A percentile compares a stretch with the other conserved stretches of the same genome.
phyloP scores from a whole-genome alignment of 2,329 filamentous ascomycete species.

The Talaromyces funiculosus region DNA sequence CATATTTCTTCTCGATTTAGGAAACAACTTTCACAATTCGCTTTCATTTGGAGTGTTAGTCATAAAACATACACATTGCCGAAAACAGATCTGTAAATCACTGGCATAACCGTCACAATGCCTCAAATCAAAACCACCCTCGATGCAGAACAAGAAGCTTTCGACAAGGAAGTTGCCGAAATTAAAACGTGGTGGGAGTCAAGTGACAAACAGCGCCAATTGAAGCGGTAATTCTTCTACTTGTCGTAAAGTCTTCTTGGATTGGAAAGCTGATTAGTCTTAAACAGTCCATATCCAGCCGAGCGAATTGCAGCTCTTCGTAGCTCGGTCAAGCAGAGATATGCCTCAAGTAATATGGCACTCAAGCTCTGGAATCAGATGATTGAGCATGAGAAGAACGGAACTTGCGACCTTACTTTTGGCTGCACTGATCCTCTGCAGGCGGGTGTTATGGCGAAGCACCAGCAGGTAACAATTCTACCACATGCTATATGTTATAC shows the following conservation, averaged over 20 bases:
- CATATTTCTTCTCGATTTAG: neutral
- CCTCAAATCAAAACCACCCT: neutral
- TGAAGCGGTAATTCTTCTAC: too few relatives aligned
- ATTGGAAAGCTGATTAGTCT: neutral
- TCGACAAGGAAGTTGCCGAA: neutral
- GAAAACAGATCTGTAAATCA: too few relatives aligned
- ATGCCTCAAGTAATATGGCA: too few relatives aligned
- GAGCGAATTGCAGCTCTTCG: constrained; percentile 1
- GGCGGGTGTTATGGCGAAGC: neutral
- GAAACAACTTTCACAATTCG: too few relatives aligned
- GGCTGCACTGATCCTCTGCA: neutral
- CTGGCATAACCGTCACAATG: neutral
- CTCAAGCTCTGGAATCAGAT: neutral
- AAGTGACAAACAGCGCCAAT: neutral
- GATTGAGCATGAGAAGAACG: neutral
- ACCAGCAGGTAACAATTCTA: neutral
- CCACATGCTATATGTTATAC: too few relatives aligned
- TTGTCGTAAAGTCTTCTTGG: too few relatives aligned
- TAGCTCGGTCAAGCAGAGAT: neutral
- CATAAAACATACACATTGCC: too few relatives aligned
- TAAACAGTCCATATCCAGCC: neutral
- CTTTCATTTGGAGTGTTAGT: too few relatives aligned
- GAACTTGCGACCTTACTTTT: neutral
- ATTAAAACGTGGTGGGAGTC: neutral
- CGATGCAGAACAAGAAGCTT: neutral